Evolutionary conservation across 352 stramenopile species (phyloP), one percentile per base, ranked within the genome.

Genomic region (Plasmopara viticola): DNA sequence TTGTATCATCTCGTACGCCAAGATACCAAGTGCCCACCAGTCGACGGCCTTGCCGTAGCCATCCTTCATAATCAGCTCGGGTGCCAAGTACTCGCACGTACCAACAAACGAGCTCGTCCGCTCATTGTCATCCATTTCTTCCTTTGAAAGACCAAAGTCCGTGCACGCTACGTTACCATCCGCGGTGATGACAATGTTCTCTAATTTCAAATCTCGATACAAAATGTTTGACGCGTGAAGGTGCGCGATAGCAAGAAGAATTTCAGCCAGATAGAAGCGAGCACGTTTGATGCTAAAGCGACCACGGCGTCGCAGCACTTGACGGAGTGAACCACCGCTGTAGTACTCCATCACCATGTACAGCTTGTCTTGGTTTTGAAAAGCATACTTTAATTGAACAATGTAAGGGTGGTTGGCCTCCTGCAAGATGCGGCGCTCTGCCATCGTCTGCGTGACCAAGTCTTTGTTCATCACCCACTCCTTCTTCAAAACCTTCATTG

Each of bases 321-420:
- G 74, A 45, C 77, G 74, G 14, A 87, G 58, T 20, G 74, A 86
- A 9, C 77, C 77, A 48, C 77, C 77, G 51, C 74, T 86, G 64
- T 87, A 87, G 50, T 86, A 87, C 39, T 87, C 77, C 77, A 87
- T 87, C 38, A 87, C 77, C 77, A 87, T 87, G 62, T 87, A 87
- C 12, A 87, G 64, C 56, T 87, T 87, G 66, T 87, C 74, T 44
- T 84, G 74, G 60, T 86, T 87, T 60, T 87, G 77, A 63, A 87
- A 87, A 20, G 77, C 77, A 46, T 84, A 87, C 50, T 79, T 69
- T 9, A 87, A 64, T 63, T 86, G 77, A 9, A 87, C 77, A 47
- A 87, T 87, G 66, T 86, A 87, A 46, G 77, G 77, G 56, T 87
- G 77, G 55, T 84, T 73, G 35, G 77, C 77, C 62, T 87, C 77